Conservation (phyloP, 2,329 filamentous ascomycete genomes). For the Colletotrichum camelliae region DNA sequence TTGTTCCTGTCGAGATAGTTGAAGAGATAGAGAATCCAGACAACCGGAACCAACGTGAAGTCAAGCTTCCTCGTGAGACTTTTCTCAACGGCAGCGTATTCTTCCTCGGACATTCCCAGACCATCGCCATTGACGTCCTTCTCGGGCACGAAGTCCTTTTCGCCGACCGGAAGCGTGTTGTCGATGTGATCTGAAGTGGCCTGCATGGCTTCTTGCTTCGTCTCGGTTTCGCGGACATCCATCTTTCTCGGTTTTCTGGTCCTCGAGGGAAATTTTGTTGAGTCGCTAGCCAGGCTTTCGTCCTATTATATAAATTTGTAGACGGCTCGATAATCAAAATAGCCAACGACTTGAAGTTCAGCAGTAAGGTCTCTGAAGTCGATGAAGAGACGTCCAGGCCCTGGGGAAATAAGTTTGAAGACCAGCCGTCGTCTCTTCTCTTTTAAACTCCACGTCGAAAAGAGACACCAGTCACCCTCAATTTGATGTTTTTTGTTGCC, state of each 20-base stretch:
- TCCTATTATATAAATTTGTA: too few species aligned
- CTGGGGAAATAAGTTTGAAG: background rate
- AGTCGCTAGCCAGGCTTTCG: too few species aligned
- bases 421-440: background rate
- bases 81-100: background rate
- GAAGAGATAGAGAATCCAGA: slow-evolving; percentile 4
- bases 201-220: background rate
- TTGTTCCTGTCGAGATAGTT: slow-evolving; percentile 10
- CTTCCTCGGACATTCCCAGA: background rate
- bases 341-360: background rate
- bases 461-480: background rate
- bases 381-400: background rate
- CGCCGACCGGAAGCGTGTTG: background rate
- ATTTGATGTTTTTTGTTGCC: background rate
- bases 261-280: background rate
- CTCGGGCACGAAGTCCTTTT: background rate
- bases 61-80: slow-evolving; percentile 26
- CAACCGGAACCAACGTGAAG: slow-evolving; percentile 24
- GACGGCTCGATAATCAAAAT: background rate
- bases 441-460: background rate
- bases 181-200: background rate
- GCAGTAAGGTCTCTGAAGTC: background rate
- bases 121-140: background rate
- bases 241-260: background rate
- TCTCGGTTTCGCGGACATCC: background rate